phyloP scores from a whole-genome alignment of 129 eudicot species.

The Lactuca sativa region DNA sequence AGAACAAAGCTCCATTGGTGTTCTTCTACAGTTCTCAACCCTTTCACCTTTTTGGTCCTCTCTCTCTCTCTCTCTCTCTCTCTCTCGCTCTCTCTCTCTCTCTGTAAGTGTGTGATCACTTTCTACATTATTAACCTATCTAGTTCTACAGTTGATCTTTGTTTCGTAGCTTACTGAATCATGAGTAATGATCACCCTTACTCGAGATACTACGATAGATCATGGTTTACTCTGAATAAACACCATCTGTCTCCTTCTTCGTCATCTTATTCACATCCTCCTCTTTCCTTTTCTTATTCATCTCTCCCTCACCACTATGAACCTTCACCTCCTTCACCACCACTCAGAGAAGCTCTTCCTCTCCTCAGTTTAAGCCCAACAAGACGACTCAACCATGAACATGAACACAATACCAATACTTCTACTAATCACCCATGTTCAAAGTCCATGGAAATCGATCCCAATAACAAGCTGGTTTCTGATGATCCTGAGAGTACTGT shows the following conservation, averaged over 20 bases:
- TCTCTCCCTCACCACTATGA: conserved; percentile 18
- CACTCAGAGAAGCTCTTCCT: conserved; percentile 89
- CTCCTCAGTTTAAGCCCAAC: conserved; percentile 63
- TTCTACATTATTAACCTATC: conserved; percentile 30
- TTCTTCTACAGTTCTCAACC: conserved; percentile 44
- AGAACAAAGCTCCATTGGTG: conserved; percentile 40
- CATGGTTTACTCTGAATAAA: conserved; percentile 44
- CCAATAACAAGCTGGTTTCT: conserved; percentile 20
- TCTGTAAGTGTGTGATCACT: not conserved
- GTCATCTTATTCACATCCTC: conserved; percentile 10
- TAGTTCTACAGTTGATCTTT: conserved; percentile 20
- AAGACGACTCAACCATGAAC: conserved; percentile 31
- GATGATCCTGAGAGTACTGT: conserved; percentile 34
- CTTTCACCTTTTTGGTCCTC: conserved; percentile 47
- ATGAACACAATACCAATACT: not conserved
- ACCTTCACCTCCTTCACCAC: conserved; percentile 78
- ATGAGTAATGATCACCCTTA: conserved; percentile 56
- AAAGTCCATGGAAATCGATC: conserved; percentile 54
- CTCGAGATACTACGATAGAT: conserved; percentile 47
- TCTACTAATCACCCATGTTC: conserved; percentile 9
- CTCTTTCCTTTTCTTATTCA: conserved; percentile 1
- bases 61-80: conserved; percentile 22
- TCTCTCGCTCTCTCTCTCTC: conserved; percentile 16
- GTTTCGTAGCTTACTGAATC: conserved; percentile 24
- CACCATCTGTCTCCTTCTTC: not conserved